These are phyloP conservation scores for Phaeotremella fagi DNA, from an alignment of 768 basidiomycete genomes.

Conservation along the genomic window DNA sequence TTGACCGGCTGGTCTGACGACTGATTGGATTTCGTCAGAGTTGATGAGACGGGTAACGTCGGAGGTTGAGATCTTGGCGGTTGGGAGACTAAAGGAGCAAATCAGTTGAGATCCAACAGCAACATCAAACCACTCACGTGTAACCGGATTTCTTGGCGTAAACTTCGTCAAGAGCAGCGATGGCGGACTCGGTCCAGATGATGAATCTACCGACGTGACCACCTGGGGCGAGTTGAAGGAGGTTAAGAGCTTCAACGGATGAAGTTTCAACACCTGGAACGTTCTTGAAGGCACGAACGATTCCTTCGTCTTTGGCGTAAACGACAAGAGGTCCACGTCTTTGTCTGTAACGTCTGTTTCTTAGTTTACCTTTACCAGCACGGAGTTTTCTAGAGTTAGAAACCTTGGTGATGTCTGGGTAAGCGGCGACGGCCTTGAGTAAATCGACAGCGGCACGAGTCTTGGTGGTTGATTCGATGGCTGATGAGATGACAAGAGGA, in stretches of 20 bases:
- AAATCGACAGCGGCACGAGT: conserved; percentile 95
- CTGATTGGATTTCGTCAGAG: conserved; percentile 95
- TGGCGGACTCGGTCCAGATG: conserved; percentile 97
- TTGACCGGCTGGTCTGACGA: conserved; percentile 81
- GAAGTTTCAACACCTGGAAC: conserved; percentile 95
- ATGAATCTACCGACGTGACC: conserved; percentile 98
- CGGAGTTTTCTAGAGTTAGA: conserved; percentile 95
- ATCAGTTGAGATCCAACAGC: no score
- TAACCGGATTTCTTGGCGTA: conserved; percentile 67
- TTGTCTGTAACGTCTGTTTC: conserved; percentile 94
- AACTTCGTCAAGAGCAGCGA: conserved; percentile 84
- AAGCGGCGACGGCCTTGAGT: conserved; percentile 82
- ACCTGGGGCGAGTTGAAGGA: conserved; percentile 98
- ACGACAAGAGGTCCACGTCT: conserved; percentile 95
- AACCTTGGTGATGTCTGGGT: conserved; percentile 90
- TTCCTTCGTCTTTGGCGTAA: conserved; percentile 94
- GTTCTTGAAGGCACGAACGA: conserved; percentile 98
- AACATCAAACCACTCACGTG: conserved; percentile 19
- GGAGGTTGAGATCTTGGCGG: conserved; percentile 93
- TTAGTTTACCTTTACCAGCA: conserved; percentile 94
- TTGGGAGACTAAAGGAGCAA: conserved; percentile 64
- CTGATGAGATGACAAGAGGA: conserved; percentile 78
- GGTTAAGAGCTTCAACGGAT: conserved; percentile 88
- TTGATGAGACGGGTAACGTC: conserved; percentile 97
- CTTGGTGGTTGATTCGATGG: conserved; percentile 83